Base-by-base conservation (phyloP, 768 basidiomycete species). In the Fomitopsis serialis region DNA sequence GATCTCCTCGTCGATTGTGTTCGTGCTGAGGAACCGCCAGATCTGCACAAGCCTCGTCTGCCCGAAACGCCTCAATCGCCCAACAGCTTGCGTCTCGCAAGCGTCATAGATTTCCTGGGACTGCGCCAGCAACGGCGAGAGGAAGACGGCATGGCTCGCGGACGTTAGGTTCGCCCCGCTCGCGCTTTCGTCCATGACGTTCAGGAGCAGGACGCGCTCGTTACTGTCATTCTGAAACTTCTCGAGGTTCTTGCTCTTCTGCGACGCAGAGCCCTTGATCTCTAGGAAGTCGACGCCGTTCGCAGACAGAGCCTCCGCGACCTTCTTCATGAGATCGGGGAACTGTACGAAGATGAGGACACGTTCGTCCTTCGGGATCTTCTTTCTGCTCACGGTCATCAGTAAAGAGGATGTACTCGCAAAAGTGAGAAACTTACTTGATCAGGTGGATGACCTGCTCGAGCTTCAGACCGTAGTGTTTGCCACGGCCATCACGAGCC, bases 261-360 rank as follows among this genome's bases (percentile, higher is more conserved):
- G 73, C 47, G 80, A 77, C 4, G 89, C 86, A 3, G 81, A 79
- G 40, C 93, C 92, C 54, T 81, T 83, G 70, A 96, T 90, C 64
- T 92, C 86, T 48, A 91, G 77, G 72, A 81, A 92, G 42, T 77
- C 75, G 62, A 97, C 82, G 42, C 81, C 79, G 64, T 91, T 78
- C 50, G 80, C 79, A 2, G 67, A 72, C 58, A 98, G 79, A 0
- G 92, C 91, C 56, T 92, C 88, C 8, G 84, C 83, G 27, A 97
- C 89, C 68, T 96, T 97, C 65, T 84, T 84, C 80, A 89, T 92
- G 54, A 98, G 78, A 70, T 97, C 94, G 5, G 82, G 85, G 77
- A 95, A 98, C 64, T 98, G 95, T n/a, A 96, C 89, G 70, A 98
- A 98, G 56, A 98, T 80, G 42, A 98, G 80, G 17, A 94, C 81